Evolutionary conservation across 768 basidiomycete species (phyloP).

Genomic region (Hericium alpestre): DNA sequence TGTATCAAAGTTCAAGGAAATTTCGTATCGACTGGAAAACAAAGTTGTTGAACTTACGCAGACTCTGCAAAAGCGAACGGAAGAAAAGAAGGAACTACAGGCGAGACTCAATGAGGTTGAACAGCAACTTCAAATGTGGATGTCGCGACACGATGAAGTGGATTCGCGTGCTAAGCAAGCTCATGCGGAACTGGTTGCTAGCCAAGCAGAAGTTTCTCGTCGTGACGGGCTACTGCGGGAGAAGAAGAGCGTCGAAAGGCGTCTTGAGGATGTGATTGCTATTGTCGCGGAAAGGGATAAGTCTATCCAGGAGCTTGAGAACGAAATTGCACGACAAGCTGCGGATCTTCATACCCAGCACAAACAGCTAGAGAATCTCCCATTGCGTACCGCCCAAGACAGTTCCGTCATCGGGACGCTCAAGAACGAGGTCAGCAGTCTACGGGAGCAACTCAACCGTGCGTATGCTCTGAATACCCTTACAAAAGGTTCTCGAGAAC

Average conservation of each 20-base stretch:
- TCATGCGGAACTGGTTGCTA: slow-evolving; percentile 54
- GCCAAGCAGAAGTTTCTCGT: slow-evolving; percentile 60
- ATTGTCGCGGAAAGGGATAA: slow-evolving; percentile 78
- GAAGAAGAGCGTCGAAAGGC: slow-evolving; percentile 73
- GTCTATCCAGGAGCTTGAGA: slow-evolving; percentile 68
- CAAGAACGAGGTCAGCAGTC: slow-evolving; percentile 83
- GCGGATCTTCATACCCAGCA: slow-evolving; percentile 69
- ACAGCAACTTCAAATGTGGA: slow-evolving; percentile 78
- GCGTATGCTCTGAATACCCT: slow-evolving; percentile 87
- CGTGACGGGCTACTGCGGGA: slow-evolving; percentile 64
- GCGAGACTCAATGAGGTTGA: slow-evolving; percentile 69
- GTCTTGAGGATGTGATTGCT: slow-evolving; percentile 65
- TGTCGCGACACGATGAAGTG: slow-evolving; percentile 78
- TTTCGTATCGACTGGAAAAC: slow-evolving; percentile 95
- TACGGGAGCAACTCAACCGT: slow-evolving; percentile 92
- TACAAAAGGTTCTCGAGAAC: slow-evolving; percentile 59
- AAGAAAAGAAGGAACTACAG: slow-evolving; percentile 83
- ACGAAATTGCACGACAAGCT: slow-evolving; percentile 65
- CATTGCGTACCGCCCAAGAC: slow-evolving; percentile 68
- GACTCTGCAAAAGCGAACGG: slow-evolving; percentile 76
- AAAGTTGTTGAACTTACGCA: slow-evolving; percentile 99
- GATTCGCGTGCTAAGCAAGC: slow-evolving; percentile 65
- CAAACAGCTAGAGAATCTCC: slow-evolving; percentile 52
- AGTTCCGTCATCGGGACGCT: slow-evolving; percentile 77
- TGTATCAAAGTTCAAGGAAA: slow-evolving; percentile 96